Base-by-base conservation (phyloP, 2,329 filamentous ascomycete species). In the Metarhizium robertsii region DNA sequence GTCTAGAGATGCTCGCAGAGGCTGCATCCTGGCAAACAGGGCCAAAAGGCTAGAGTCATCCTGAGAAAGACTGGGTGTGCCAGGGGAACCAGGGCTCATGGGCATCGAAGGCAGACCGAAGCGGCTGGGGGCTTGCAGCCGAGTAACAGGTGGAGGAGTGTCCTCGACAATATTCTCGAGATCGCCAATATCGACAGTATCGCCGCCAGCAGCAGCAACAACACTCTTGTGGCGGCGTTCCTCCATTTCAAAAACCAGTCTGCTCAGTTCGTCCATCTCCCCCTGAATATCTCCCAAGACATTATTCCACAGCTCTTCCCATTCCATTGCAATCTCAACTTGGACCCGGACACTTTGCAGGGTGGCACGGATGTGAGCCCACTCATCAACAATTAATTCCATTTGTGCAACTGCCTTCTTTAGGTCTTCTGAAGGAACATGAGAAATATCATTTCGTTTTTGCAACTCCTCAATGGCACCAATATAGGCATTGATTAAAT, bases 311-410 rank as follows among this genome's bases (percentile, higher is more conserved):
- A 99, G 78, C 72, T 97, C 92, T 69, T 96, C 92, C 92, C 92
- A 99, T 67, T 99, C 94, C 91, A 97, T 95, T 50, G 94, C 94
- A 57, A 96, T 85, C 70, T 97, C 94, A 18, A 99, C 92, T 66
- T 97, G 92, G 50, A 82, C 82, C 68, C 95, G 95, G 55, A 96
- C 87, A 30, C 74, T 85, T 60, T 87, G 87, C 52, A 99, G 75
- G 1, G 87, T 86, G 46, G 76, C 78, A 64, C 90, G 88, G 64
- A 96, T 92, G 61, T 85, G 84, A 48, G 84, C 79, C 94, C 94
- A 99, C 64, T 92, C 89, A 40, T 79, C 78, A 58, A 96, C 76
- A 57, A 96, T 94, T 20, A 79, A 78, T 64, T 97, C 92, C 88
- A 97, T 96, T 72, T 96, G 90, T 11, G 81, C 77, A 29, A 96